phyloP scores from a whole-genome alignment of 768 basidiomycete species.

The Podaxis mareebaensis region DNA sequence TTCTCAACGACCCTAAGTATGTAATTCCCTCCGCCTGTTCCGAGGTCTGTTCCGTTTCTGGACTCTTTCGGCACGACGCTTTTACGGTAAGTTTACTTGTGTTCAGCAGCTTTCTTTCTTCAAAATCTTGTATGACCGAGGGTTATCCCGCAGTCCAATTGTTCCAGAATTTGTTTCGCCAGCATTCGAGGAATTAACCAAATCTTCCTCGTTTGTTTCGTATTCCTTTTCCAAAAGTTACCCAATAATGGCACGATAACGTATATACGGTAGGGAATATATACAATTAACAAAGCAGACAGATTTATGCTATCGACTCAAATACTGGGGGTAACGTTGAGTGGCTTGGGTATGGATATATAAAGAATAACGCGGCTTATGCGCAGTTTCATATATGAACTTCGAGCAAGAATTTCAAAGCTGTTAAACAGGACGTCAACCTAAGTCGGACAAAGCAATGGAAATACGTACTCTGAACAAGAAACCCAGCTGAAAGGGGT shows the following conservation, averaged over 20 bases:
- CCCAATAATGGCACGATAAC: too few relatives aligned
- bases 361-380: neutral
- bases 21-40: neutral
- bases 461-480: constrained; percentile 52
- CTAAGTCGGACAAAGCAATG: neutral
- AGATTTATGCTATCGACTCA: too few relatives aligned
- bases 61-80: too few relatives aligned
- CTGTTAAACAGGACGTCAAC: neutral
- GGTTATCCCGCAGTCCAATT: too few relatives aligned
- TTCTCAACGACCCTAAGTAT: neutral
- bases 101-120: too few relatives aligned
- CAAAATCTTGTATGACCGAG: too few relatives aligned
- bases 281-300: neutral
- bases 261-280: neutral
- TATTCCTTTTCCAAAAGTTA: too few relatives aligned
- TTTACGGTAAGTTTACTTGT: too few relatives aligned
- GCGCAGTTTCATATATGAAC: neutral
- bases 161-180: too few relatives aligned
- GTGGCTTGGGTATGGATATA: neutral
- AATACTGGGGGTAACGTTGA: too few relatives aligned
- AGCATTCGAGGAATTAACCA: too few relatives aligned
- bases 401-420: neutral
- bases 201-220: too few relatives aligned
- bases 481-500: constrained; percentile 47
- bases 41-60: neutral